phyloP scores from a whole-genome alignment of 2,329 filamentous ascomycete genomes.

The Cryoendolithus antarcticus region DNA sequence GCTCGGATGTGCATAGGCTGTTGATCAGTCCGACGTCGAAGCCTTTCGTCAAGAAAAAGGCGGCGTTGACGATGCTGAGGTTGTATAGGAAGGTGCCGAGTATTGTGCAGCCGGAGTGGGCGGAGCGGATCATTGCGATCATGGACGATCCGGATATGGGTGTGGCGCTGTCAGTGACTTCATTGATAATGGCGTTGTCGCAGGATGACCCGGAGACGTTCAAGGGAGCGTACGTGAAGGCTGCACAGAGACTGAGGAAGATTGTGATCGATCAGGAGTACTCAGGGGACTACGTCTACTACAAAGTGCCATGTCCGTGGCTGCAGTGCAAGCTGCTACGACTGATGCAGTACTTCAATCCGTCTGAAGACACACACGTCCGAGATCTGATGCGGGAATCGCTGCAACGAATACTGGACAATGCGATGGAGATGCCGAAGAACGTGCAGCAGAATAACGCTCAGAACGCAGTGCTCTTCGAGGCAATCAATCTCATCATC shows the following conservation, averaged over 20 bases:
- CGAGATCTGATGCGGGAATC: constrained; percentile 86
- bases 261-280: constrained; percentile 86
- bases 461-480: constrained; percentile 93
- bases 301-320: constrained; percentile 99
- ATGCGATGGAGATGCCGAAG: constrained; percentile 86
- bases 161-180: constrained; percentile 89
- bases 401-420: constrained; percentile 77
- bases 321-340: constrained; percentile 89
- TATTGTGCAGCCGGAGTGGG: constrained; percentile 94
- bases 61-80: constrained; percentile 80
- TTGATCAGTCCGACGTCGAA: constrained; percentile 92
- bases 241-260: constrained; percentile 75
- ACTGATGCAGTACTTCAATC: constrained; percentile 88
- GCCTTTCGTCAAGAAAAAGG: constrained; percentile 98
- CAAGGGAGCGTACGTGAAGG: constrained; percentile 87
- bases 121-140: constrained; percentile 92
- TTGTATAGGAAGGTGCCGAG: constrained; percentile 88
- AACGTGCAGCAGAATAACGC: constrained; percentile 99
- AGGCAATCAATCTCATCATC: constrained; percentile 97
- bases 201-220: constrained; percentile 94
- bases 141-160: constrained; percentile 96
- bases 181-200: constrained; percentile 82
- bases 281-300: constrained; percentile 86
- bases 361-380: constrained; percentile 87
- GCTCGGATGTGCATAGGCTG: constrained; percentile 80